These are phyloP conservation scores for Solanum corneliomulleri DNA, from an alignment of 257 asterid genomes.

Conservation along the genomic window DNA sequence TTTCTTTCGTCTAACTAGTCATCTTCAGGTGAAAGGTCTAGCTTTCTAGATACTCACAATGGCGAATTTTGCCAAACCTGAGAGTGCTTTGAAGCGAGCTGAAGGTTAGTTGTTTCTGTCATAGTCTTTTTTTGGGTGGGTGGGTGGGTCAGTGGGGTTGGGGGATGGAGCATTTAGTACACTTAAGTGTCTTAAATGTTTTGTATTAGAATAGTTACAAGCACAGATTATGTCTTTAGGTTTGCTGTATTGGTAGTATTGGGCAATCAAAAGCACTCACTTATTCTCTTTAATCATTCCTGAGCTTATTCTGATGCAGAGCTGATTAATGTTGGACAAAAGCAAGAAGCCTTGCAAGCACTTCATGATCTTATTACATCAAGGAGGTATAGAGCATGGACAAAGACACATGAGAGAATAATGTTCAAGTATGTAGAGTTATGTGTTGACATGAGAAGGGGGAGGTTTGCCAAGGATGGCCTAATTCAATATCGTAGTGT, in stretches of 20 bases:
- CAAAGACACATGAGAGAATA: conserved; percentile 23
- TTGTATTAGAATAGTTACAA: neutral
- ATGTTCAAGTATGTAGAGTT: conserved; percentile 33
- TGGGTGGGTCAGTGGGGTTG: neutral
- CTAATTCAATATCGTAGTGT: conserved; percentile 24
- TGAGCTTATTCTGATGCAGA: conserved; percentile 10
- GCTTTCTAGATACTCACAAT: neutral
- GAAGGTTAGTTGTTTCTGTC: conserved; percentile 16
- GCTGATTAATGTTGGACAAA: conserved; percentile 28
- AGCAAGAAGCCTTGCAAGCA: conserved; percentile 28
- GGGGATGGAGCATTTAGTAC: neutral
- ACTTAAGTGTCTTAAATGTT: neutral
- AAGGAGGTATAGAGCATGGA: conserved; percentile 32
- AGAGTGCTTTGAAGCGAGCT: conserved; percentile 31
- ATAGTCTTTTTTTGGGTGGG: neutral
- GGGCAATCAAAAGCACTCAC: neutral
- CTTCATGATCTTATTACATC: conserved; percentile 29
- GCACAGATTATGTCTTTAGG: neutral
- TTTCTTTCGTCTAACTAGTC: neutral
- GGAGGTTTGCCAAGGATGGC: conserved; percentile 25
- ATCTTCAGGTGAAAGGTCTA: neutral
- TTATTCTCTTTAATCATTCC: neutral
- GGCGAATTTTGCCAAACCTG: conserved; percentile 16
- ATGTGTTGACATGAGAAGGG: conserved; percentile 33
- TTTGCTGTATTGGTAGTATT: neutral